Conservation (phyloP, 148 eudicot genomes). For the Oxyria digyna region DNA sequence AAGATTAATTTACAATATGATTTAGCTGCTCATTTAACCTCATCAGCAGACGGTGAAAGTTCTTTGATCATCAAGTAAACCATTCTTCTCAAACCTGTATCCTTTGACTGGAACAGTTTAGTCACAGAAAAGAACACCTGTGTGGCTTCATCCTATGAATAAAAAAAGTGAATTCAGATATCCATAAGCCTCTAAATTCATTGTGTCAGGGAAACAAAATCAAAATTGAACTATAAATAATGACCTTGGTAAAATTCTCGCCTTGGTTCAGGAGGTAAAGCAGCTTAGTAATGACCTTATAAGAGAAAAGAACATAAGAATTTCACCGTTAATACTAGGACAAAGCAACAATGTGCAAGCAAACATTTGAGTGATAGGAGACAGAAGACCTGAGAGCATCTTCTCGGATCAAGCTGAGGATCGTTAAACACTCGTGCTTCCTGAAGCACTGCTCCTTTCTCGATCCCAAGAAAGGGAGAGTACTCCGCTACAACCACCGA, state of each 20-base stretch:
- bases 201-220: background rate
- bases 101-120: conserved; percentile 80
- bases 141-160: conserved; percentile 70
- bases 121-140: conserved; percentile 88
- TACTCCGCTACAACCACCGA: conserved; percentile 45
- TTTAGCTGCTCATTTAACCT: conserved; percentile 30
- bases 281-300: conserved; percentile 76
- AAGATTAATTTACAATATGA: conserved; percentile 1
- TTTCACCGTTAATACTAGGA: background rate
- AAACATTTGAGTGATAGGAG: background rate
- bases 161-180: background rate
- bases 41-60: conserved; percentile 89
- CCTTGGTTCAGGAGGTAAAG: conserved; percentile 84
- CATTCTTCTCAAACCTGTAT: conserved; percentile 80
- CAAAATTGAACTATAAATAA: background rate
- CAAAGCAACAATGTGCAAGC: conserved; percentile 7
- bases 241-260: conserved; percentile 79
- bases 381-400: conserved; percentile 72
- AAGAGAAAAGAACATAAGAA: background rate
- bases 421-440: conserved; percentile 96
- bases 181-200: background rate
- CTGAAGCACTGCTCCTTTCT: conserved; percentile 91
- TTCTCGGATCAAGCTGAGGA: conserved; percentile 83
- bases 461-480: conserved; percentile 86
- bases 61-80: conserved; percentile 89